Evolutionary conservation across 2,329 filamentous ascomycete genomes (phyloP), one percentile per base, ranked within the genome.

Genomic region (Fusarium nematophilum): DNA sequence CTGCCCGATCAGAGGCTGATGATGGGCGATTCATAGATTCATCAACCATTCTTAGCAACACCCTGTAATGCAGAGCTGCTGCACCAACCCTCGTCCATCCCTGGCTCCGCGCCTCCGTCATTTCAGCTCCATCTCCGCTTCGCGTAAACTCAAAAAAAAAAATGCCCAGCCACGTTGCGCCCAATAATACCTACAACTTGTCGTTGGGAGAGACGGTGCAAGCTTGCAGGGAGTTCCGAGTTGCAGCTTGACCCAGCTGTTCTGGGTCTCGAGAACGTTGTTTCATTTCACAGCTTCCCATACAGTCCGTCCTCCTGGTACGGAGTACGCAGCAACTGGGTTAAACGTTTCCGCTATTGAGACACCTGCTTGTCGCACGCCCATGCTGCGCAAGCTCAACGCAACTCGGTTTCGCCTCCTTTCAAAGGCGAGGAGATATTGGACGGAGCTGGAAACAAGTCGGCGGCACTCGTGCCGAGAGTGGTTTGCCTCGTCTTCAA

Each of bases 101-200:
- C 46, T 40, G 46, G 38, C 49, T 46, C 43, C 42, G 21, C 17
- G 57, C 26, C 45, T 61, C 55, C 59, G 55, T 63, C 59, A 63
- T 64, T 63, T 64, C 60, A 63, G 60, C 60, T 64, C 21, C 56
- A 34, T 38, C 59, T 64, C 60, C 60, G 56, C 60, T 64, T 64
- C 42, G 51, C 33, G 43, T 37, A 21, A 63, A 63, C 60, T 64
- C 60, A 63, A 63, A 63, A 60, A 47, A 23, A 30, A n/a, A n/a
- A n/a, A n/a, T 61, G 53, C 43, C 44, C 56, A 63, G 50, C 60
- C 56, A 63, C 60, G 21, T 49, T 60, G 33, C 38, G 25, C 54
- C 15, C 50, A 38, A 64, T 43, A 26, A 57, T 63, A 50, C 55
- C 59, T n/a, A 44, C 29, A 26, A 38, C 59, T 48, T 48, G 4